phyloP scores from a whole-genome alignment of 192 early-diverging fungal genomes.

The Dissophora globulifera region DNA sequence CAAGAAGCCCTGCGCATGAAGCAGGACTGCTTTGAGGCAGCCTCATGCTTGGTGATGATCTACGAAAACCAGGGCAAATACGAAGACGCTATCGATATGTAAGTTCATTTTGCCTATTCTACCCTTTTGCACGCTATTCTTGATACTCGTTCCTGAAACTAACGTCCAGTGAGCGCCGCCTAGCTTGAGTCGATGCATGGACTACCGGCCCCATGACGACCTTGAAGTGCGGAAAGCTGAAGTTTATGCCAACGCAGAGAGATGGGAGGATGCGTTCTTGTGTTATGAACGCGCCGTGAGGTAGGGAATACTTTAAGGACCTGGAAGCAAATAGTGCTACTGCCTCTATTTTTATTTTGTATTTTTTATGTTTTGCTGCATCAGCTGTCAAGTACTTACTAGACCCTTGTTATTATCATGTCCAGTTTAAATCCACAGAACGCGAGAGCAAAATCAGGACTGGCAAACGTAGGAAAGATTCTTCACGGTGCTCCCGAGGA shows the following conservation, averaged over 20 bases:
- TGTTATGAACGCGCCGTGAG: conserved; percentile 23
- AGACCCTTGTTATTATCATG: no score
- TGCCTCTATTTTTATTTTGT: no score
- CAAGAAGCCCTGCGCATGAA: conserved; percentile 26
- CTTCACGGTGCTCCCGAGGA: no score
- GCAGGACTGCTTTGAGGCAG: conserved; percentile 22
- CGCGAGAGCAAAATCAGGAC: not conserved
- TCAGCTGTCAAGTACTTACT: no score
- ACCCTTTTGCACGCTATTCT: no score
- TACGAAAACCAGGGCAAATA: conserved; percentile 10
- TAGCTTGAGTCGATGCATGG: conserved; percentile 30
- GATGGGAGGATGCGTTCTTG: conserved; percentile 21
- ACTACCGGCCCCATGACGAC: conserved; percentile 20
- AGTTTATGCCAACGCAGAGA: conserved; percentile 11
- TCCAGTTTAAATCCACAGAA: conserved; percentile 13
- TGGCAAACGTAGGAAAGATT: conserved; percentile 15
- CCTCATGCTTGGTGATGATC: conserved; percentile 7
- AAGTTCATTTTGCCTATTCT: no score
- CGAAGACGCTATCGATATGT: conserved; percentile 29
- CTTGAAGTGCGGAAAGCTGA: conserved; percentile 25
- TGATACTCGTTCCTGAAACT: not conserved
- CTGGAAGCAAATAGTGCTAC: no score
- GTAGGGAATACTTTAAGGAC: no score
- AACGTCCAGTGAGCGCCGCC: no score
- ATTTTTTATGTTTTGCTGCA: no score